Percentiles rank a stretch among this genome's conserved stretches.
These are phyloP conservation scores for Xylaria sp. DNA, from an alignment of 2,329 filamentous ascomycete genomes.

Conservation along the genomic window DNA sequence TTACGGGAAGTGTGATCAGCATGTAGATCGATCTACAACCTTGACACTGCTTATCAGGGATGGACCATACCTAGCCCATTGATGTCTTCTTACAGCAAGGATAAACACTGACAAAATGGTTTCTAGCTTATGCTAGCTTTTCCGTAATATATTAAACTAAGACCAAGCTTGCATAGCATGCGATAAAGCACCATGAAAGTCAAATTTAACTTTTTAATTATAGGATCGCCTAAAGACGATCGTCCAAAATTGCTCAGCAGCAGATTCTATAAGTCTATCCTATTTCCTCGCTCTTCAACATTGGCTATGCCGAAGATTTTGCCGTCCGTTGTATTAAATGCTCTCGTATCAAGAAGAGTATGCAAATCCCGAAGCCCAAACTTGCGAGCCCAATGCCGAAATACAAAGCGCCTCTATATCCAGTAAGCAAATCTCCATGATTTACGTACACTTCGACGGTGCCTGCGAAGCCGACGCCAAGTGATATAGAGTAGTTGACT, in stretches of 20 bases:
- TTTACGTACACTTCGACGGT: slow-evolving; percentile 51
- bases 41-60: neutral
- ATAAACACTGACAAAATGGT: too few species aligned
- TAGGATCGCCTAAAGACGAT: neutral
- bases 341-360: slow-evolving; percentile 41
- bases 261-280: neutral
- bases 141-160: too few species aligned
- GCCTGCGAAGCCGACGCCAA: slow-evolving; percentile 65
- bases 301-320: neutral
- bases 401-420: slow-evolving; percentile 45
- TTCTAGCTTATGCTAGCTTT: too few species aligned
- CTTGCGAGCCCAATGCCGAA: slow-evolving; percentile 43
- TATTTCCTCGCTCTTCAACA: neutral
- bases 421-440: slow-evolving; percentile 42
- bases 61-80: neutral
- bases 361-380: slow-evolving; percentile 41
- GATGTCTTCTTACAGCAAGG: neutral
- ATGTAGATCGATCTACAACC: neutral
- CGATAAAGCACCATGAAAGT: too few species aligned
- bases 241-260: neutral
- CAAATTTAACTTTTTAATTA: too few species aligned
- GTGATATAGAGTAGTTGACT: slow-evolving; percentile 67
- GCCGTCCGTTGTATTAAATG: slow-evolving; percentile 23
- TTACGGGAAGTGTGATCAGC: neutral
- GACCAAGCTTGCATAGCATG: too few species aligned